Percentiles rank a stretch among this genome's conserved stretches.
Conservation (phyloP, 2,329 filamentous ascomycete genomes). For the Rhinocladiella similis region DNA sequence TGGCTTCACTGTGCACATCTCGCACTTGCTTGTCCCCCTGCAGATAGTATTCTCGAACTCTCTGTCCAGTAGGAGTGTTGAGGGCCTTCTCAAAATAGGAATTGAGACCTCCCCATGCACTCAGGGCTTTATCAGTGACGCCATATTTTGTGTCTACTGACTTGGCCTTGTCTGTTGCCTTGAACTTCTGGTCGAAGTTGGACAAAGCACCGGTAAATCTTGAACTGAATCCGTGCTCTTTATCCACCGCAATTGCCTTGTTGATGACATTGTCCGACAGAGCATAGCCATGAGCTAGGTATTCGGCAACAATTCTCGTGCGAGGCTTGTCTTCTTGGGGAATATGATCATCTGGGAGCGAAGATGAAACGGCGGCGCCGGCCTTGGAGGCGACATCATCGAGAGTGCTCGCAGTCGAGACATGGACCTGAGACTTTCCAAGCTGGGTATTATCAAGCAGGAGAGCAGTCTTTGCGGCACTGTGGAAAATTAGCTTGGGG, state of each 20-base stretch:
- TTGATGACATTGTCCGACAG: slow-evolving; percentile 76
- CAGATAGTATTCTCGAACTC: slow-evolving; percentile 83
- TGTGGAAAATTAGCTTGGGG: slow-evolving; percentile 24
- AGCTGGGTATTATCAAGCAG: slow-evolving; percentile 97
- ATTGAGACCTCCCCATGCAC: slow-evolving; percentile 66
- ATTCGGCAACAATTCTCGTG: slow-evolving; percentile 90
- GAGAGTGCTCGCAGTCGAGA: slow-evolving; percentile 68
- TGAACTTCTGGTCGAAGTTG: slow-evolving; percentile 79
- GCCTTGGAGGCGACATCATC: slow-evolving; percentile 64
- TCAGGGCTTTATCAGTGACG: slow-evolving; percentile 71
- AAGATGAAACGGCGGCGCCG: slow-evolving; percentile 53
- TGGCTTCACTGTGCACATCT: slow-evolving; percentile 90
- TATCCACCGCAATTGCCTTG: slow-evolving; percentile 81
- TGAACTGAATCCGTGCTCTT: slow-evolving; percentile 80
- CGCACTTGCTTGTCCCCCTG: slow-evolving; percentile 83
- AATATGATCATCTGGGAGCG: slow-evolving; percentile 60
- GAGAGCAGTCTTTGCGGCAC: slow-evolving; percentile 90
- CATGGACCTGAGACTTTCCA: slow-evolving; percentile 72
- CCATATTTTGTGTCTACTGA: slow-evolving; percentile 82
- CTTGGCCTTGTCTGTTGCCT: slow-evolving; percentile 83
- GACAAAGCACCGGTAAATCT: slow-evolving; percentile 76
- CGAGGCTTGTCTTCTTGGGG: slow-evolving; percentile 97
- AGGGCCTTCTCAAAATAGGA: slow-evolving; percentile 95
- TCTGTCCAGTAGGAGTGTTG: slow-evolving; percentile 83
- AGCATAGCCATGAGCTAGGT: slow-evolving; percentile 91